phyloP scores from a whole-genome alignment of 345 rosid species.

The Tarenaya hassleriana region DNA sequence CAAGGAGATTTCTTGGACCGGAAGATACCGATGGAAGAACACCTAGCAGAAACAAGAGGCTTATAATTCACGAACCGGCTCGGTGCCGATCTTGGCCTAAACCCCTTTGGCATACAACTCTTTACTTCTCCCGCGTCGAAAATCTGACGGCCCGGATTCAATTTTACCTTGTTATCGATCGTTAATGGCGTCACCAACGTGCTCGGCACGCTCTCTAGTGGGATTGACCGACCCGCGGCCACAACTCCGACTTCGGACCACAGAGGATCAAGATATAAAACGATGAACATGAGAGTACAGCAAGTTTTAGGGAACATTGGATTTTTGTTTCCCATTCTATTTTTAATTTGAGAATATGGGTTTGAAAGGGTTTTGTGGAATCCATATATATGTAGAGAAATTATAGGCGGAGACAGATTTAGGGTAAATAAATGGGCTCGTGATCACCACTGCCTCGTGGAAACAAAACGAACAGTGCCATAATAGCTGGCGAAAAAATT shows the following conservation, averaged over 20 bases:
- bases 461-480: constrained; percentile 27
- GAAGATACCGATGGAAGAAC: constrained; percentile 23
- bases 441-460: constrained; percentile 35
- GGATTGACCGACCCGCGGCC: constrained; percentile 36
- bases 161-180: constrained; percentile 31
- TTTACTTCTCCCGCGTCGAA: constrained; percentile 43
- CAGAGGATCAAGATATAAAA: constrained; percentile 18
- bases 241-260: constrained; percentile 1
- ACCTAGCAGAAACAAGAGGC: constrained; percentile 46
- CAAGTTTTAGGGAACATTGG: constrained; percentile 22
- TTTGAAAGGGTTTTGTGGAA: constrained; percentile 10
- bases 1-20: constrained; percentile 25
- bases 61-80: constrained; percentile 74
- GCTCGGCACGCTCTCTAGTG: constrained; percentile 56
- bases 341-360: constrained; percentile 7
- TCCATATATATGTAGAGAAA: neutral
- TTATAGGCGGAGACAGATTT: constrained; percentile 10
- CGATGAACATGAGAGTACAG: constrained; percentile 11
- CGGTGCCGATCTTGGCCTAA: constrained; percentile 65
- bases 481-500: constrained; percentile 21
- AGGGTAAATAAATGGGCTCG: constrained; percentile 58
- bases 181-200: constrained; percentile 41
- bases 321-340: neutral
- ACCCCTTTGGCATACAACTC: constrained; percentile 81
- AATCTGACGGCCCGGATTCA: constrained; percentile 39